Evolutionary conservation across 345 rosid genomes (phyloP).

Genomic region (Isatis tinctoria): DNA sequence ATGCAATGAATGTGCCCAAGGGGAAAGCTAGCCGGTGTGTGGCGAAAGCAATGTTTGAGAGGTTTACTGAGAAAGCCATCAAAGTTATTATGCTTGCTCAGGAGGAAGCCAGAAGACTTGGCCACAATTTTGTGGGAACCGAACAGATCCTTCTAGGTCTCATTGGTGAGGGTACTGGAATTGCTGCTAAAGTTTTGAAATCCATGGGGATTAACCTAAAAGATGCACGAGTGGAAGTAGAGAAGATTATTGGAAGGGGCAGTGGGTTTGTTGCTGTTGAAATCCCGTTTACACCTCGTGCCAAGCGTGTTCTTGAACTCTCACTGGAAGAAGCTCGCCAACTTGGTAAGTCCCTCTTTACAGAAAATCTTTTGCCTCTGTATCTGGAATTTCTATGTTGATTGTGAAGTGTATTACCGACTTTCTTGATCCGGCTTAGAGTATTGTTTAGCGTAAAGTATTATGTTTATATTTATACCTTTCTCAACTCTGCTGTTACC

Average conservation of each 20-base stretch:
- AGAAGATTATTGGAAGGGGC: conserved; percentile 95
- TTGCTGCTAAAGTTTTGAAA: conserved; percentile 93
- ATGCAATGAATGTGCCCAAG: conserved; percentile 40
- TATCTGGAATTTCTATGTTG: background rate
- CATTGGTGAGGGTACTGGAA: conserved; percentile 94
- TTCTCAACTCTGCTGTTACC: background rate
- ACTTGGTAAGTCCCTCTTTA: conserved; percentile 44
- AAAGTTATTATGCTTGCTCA: conserved; percentile 97
- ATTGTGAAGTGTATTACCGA: background rate
- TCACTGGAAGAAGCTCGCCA: conserved; percentile 96
- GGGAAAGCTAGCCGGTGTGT: conserved; percentile 46
- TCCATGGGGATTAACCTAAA: conserved; percentile 95
- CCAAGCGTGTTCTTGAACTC: conserved; percentile 92
- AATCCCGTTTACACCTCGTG: conserved; percentile 97
- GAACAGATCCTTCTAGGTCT: conserved; percentile 91
- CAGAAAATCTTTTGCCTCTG: background rate
- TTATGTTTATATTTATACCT: background rate
- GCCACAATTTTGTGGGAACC: conserved; percentile 95
- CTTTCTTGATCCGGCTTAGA: background rate
- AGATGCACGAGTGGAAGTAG: conserved; percentile 95
- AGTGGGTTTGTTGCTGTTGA: conserved; percentile 98
- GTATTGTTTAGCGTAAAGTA: background rate
- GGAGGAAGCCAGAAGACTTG: conserved; percentile 93
- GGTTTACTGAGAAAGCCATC: conserved; percentile 88
- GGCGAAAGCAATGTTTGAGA: conserved; percentile 80